Evolutionary conservation across 305 asterid species (phyloP), one percentile per base, ranked within the genome.

Genomic region (Fraxinus velutina): DNA sequence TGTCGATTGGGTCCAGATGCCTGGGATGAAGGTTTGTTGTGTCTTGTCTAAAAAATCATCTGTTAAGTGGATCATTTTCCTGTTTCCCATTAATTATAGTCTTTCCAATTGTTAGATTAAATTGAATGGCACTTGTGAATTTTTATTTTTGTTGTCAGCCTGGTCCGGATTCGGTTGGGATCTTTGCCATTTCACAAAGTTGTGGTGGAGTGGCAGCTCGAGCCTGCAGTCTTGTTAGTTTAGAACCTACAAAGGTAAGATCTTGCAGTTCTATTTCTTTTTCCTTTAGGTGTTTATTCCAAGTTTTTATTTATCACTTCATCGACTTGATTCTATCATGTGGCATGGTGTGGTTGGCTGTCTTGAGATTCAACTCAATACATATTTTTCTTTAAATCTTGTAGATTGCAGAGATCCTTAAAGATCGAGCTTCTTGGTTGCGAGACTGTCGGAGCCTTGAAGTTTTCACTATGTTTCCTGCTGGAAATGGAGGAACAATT

Each of bases 141-240:
- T 76, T 37, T 78, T 78, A 27, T 55, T 79, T 73, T 75, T 82
- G 21, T 80, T 79, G 80, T 62, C 90, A 94, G 99, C 99, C 98
- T 95, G 99, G 98, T 95, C 99, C 98, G 98, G 99, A 94, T 89
- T 95, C 94, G 83, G 98, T 95, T 88, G 99, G 99, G 90, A 94
- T 95, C 82, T 95, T 94, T 89, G 92, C 97, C 88, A 93, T 95
- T 90, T 93, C 99, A 76, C 97, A 89, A 78, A 92, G 94, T 83
- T 88, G 97, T 84, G 88, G 91, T 87, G 98, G 97, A 86, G 99
- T 90, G 92, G 99, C 99, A 83, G 98, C 99, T 85, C 91, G 98
- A 90, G 97, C 99, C 76, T 95, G 97, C 6, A 97, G 98, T 89
- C 98, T 95, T 89, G 99, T 95, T 81, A 90, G 95, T 89, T 89